These are phyloP conservation scores for Syzygium syzygioides DNA, from an alignment of 441 rosid species.

Conservation along the genomic window DNA sequence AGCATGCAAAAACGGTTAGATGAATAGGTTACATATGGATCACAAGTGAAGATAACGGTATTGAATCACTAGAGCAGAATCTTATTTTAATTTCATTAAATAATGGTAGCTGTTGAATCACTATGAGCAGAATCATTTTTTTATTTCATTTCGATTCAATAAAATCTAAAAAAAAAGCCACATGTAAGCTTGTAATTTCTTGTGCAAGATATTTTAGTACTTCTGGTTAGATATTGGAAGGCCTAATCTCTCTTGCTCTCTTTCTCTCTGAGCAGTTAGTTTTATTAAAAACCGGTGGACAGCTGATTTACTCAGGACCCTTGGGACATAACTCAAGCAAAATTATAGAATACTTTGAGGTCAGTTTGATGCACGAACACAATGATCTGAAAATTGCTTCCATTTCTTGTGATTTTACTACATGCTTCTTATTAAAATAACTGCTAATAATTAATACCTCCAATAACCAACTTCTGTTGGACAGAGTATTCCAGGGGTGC, in stretches of 20 bases:
- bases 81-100: not conserved
- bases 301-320: constrained; percentile 52
- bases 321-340: constrained; percentile 45
- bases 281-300: constrained; percentile 56
- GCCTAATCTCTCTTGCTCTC: not conserved
- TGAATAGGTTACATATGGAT: not conserved
- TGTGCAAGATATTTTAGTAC: not conserved
- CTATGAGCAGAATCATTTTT: not conserved
- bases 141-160: not conserved
- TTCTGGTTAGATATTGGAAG: not conserved
- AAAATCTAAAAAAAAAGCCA: not conserved
- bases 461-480: not conserved
- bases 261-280: constrained; percentile 25
- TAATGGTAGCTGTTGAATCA: not conserved
- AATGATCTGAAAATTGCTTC: not conserved
- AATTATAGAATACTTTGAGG: constrained; percentile 61
- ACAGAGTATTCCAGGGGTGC: constrained; percentile 37
- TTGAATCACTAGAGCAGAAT: not conserved
- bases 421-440: too few species aligned
- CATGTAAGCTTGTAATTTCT: not conserved
- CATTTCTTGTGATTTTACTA: not conserved
- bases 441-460: not conserved
- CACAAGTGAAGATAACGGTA: not conserved
- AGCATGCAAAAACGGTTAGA: not conserved
- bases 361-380: not conserved